These are phyloP conservation scores for Blastobotrys mokoenaii DNA, from an alignment of 805 yeast genomes.

Conservation along the genomic window DNA sequence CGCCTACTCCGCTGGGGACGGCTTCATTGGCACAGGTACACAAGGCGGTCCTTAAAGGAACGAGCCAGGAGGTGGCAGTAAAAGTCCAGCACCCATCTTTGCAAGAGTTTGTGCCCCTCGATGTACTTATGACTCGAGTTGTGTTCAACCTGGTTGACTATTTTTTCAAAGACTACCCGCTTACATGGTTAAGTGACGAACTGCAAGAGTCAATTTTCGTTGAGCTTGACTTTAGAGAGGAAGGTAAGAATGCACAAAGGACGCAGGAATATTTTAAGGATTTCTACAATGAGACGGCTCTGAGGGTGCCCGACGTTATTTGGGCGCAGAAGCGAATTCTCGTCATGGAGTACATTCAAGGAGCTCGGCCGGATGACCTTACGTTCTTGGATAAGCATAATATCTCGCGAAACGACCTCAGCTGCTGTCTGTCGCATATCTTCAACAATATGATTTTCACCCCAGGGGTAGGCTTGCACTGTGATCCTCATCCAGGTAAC, in stretches of 20 bases:
- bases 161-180: slow-evolving; percentile 87
- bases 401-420: slow-evolving; percentile 70
- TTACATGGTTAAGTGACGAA: slow-evolving; percentile 95
- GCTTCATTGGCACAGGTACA: slow-evolving; percentile 98
- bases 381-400: slow-evolving; percentile 50
- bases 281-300: slow-evolving; percentile 55
- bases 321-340: slow-evolving; percentile 63
- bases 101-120: slow-evolving; percentile 82
- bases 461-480: slow-evolving; percentile 84
- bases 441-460: slow-evolving; percentile 94
- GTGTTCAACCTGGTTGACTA: slow-evolving; percentile 68
- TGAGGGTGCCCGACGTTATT: slow-evolving; percentile 66
- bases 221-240: slow-evolving; percentile 84
- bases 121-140: slow-evolving; percentile 64
- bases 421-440: slow-evolving; percentile 78
- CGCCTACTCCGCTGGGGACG: slow-evolving; percentile 76
- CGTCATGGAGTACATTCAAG: slow-evolving; percentile 80
- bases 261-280: slow-evolving; percentile 60
- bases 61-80: slow-evolving; percentile 77
- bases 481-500: slow-evolving; percentile 98
- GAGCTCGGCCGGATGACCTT: slow-evolving; percentile 75
- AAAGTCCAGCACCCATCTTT: slow-evolving; percentile 90
- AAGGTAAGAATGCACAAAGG: slow-evolving; percentile 70
- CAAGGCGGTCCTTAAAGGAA: slow-evolving; percentile 49
- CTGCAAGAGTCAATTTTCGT: slow-evolving; percentile 75